These are phyloP conservation scores for Colletotrichum salicis DNA, from an alignment of 2,329 filamentous ascomycete species.

Conservation along the genomic window DNA sequence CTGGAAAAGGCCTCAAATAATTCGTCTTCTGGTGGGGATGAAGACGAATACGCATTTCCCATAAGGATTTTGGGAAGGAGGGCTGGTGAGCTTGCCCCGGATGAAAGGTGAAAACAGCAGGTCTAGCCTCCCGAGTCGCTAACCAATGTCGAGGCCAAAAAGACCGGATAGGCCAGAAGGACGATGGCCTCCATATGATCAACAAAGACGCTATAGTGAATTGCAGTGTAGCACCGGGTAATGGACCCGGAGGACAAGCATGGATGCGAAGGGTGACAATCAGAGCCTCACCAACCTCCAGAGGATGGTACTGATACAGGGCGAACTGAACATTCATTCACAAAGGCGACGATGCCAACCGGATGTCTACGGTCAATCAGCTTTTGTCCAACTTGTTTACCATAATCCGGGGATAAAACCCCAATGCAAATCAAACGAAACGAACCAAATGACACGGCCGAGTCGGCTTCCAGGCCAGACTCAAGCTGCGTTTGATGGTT, in stretches of 20 bases:
- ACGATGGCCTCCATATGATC: background rate
- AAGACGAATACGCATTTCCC: no score
- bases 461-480: background rate
- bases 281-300: background rate
- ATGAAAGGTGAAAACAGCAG: background rate
- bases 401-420: background rate
- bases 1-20: background rate
- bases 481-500: background rate
- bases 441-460: background rate
- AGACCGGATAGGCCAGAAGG: background rate
- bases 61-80: no score
- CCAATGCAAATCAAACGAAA: background rate
- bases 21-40: background rate
- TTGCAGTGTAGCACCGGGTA: background rate
- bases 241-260: background rate
- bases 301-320: background rate
- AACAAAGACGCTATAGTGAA: background rate
- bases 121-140: background rate
- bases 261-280: no score
- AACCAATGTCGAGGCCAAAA: background rate
- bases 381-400: background rate
- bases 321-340: background rate
- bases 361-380: background rate
- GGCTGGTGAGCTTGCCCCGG: no score
- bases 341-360: background rate